These are phyloP conservation scores for Prunus mira DNA, from an alignment of 306 rosid species.

Conservation along the genomic window DNA sequence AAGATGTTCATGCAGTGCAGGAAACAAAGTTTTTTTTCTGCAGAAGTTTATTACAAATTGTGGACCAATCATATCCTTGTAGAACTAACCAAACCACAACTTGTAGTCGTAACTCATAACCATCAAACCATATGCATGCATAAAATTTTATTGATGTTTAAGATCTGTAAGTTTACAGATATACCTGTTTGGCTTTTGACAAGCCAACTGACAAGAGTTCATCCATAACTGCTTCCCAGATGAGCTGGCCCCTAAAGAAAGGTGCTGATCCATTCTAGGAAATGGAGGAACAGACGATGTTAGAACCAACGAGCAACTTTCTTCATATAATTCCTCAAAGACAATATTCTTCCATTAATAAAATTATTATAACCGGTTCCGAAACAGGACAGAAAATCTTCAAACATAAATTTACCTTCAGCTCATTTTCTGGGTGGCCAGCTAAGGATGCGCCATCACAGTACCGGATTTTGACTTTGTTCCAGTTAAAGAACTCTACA, in stretches of 20 bases:
- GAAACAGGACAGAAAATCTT: neutral
- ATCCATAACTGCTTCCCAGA: constrained; percentile 81
- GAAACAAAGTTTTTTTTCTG: neutral
- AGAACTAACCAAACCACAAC: neutral
- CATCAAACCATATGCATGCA: neutral
- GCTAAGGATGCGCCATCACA: constrained; percentile 96
- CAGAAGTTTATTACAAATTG: neutral
- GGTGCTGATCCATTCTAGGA: constrained; percentile 45
- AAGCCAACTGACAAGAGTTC: constrained; percentile 79
- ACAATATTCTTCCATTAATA: neutral
- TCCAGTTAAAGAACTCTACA: constrained; percentile 94
- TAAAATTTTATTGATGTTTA: neutral
- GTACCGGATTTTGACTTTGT: constrained; percentile 88
- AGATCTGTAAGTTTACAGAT: neutral
- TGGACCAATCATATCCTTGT: neutral
- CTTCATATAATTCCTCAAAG: constrained; percentile 1
- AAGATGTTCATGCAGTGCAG: neutral
- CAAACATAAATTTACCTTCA: constrained; percentile 36
- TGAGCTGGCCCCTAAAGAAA: constrained; percentile 90
- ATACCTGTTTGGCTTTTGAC: constrained; percentile 79
- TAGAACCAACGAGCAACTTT: neutral
- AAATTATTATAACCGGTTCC: neutral
- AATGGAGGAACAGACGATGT: constrained; percentile 10
- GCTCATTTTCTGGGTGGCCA: constrained; percentile 72
- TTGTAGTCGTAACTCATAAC: neutral